These are phyloP conservation scores for Populus alba DNA, from an alignment of 345 rosid genomes.

Conservation along the genomic window DNA sequence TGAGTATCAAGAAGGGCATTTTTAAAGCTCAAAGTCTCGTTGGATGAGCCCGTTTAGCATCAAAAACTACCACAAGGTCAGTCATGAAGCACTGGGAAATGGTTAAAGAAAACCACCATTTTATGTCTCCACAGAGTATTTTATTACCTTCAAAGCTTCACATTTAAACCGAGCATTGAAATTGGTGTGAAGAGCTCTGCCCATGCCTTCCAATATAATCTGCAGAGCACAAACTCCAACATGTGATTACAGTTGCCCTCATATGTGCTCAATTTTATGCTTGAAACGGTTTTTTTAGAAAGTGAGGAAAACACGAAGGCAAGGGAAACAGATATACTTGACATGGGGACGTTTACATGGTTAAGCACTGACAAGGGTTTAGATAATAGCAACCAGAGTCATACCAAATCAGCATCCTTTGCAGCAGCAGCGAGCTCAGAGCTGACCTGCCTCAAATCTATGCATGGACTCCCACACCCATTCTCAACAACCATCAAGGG, in stretches of 20 bases:
- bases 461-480: conserved; percentile 99
- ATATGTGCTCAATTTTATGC: neutral
- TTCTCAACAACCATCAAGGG: conserved; percentile 98
- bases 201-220: conserved; percentile 98
- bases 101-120: neutral
- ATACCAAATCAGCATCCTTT: conserved; percentile 91
- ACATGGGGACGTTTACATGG: neutral
- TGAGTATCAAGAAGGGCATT: no score
- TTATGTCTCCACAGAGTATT: neutral
- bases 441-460: conserved; percentile 97
- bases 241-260: neutral
- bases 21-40: neutral
- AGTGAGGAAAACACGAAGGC: neutral
- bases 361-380: neutral
- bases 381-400: conserved; percentile 11
- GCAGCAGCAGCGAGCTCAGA: conserved; percentile 97
- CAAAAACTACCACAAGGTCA: neutral
- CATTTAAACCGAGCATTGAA: conserved; percentile 77
- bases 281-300: neutral
- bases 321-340: neutral
- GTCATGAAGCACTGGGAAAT: neutral
- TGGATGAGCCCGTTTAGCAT: neutral
- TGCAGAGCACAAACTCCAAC: conserved; percentile 27
- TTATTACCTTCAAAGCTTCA: conserved; percentile 76
- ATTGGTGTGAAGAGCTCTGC: conserved; percentile 93